These are phyloP conservation scores for Salisapilia sapeloensis DNA, from an alignment of 352 stramenopile species.

Conservation along the genomic window DNA sequence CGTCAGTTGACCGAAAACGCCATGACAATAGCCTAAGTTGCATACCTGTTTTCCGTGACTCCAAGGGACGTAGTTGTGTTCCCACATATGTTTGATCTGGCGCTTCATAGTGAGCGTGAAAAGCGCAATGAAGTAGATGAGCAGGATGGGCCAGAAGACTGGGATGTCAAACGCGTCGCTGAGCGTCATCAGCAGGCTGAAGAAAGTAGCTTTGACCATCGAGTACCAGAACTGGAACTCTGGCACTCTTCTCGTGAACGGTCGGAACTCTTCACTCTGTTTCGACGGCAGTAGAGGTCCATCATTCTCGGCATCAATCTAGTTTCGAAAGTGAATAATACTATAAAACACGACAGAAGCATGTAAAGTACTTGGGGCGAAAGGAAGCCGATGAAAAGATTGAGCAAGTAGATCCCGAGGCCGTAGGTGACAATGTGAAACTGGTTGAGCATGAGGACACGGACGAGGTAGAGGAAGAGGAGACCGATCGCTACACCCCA, in stretches of 20 bases:
- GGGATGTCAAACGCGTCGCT: conserved; percentile 97
- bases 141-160: conserved; percentile 98
- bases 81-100: conserved; percentile 99
- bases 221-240: conserved; percentile 99
- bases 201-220: conserved; percentile 77
- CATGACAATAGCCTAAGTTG: conserved; percentile 79
- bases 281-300: conserved; percentile 83
- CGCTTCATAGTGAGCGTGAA: conserved; percentile 99
- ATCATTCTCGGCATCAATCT: conserved; percentile 79
- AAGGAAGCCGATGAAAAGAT: conserved; percentile 99
- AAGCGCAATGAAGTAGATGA: conserved; percentile 98
- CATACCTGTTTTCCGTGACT: conserved; percentile 93
- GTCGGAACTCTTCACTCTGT: conserved; percentile 81
- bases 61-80: conserved; percentile 98
- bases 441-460: conserved; percentile 84
- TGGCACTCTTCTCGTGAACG: conserved; percentile 87
- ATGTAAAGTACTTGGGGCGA: conserved; percentile 82
- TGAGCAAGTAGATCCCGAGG: conserved; percentile 97
- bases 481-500: conserved; percentile 84
- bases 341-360: neutral
- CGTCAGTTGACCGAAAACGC: too few relatives aligned
- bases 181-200: conserved; percentile 95
- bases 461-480: conserved; percentile 85
- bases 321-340: neutral
- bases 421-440: conserved; percentile 99